Base-by-base conservation (phyloP, 768 basidiomycete species). In the Coprinellus aureogranulatus region DNA sequence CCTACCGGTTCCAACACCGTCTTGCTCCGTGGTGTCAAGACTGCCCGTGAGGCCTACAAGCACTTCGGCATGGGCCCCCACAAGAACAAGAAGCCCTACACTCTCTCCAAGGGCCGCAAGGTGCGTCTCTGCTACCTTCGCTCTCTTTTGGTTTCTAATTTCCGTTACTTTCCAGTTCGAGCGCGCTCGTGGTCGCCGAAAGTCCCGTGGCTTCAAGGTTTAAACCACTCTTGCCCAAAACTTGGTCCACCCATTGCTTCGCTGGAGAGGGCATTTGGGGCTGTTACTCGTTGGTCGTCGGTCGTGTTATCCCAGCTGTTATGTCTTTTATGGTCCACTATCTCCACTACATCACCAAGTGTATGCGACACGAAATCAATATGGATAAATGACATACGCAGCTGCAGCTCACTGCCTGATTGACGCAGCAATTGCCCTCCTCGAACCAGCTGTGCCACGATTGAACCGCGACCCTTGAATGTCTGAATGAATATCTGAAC, bases 1-100 rank as follows among this genome's bases (percentile, higher is more conserved):
- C 97, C 97, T 23, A 96, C 92, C 41, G 97, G 97, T 60, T 81
- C 90, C 60, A 96, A 96, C 86, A 98, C 97, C 56, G 82, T 99
- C 61, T 78, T 98, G 67, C 79, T 99, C 66, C 83, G 96, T 62
- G 97, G 96, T 65, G 88, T 90, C 78, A 88, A 88, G 85, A 97
- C 87, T 75, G 81, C 90, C 58, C 87, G 97, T 62, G 97, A 98
- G 77, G 91, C 94, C 51, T 86, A 90, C 81, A 94, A 92, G 76
- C 96, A 98, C 85, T 98, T 98, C 74, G 96, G 96, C 77, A 92
- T 92, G 91, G 92, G 88, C 63, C 94, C 94, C 56, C 92, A 95
- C 88, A 93, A 98, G 79, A 81, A 97, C 88, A 98, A 96, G 84
- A 97, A 95, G 80, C 97, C 97, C 48, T 90, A 94, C 80, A 91